Conservation (phyloP, 2,329 filamentous ascomycete species). For the Karstenula rhodostoma region DNA sequence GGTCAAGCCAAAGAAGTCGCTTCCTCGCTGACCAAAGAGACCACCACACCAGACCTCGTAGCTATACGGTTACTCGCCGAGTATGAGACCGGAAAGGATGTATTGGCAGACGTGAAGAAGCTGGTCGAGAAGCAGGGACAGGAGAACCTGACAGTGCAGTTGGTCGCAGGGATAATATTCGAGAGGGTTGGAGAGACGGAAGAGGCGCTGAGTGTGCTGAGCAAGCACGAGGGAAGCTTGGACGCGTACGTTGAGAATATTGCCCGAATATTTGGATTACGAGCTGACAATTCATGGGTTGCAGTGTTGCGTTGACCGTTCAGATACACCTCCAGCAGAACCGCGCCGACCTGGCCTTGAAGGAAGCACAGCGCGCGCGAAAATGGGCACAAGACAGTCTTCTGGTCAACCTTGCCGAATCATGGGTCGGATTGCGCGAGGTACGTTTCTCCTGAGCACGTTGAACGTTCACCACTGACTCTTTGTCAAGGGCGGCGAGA, state of each 20-base stretch:
- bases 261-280: conserved; percentile 14
- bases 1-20: conserved; percentile 79
- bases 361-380: conserved; percentile 85
- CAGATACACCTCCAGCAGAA: conserved; percentile 95
- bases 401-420: conserved; percentile 92
- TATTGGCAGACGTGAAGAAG: conserved; percentile 69
- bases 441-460: conserved; percentile 60
- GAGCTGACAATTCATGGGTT: neutral
- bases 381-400: conserved; percentile 96
- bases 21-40: conserved; percentile 69
- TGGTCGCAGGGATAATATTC: conserved; percentile 82
- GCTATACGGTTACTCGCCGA: conserved; percentile 81
- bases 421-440: conserved; percentile 89
- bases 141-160: conserved; percentile 77
- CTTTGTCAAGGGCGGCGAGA: conserved; percentile 78
- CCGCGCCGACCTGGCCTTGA: conserved; percentile 85
- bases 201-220: conserved; percentile 80
- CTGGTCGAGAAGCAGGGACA: conserved; percentile 73
- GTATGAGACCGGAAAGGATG: conserved; percentile 55
- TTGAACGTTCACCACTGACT: conserved; percentile 29
- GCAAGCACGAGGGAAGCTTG: conserved; percentile 82
- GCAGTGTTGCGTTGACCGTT: conserved; percentile 82
- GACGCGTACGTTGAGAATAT: conserved; percentile 65
- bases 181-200: conserved; percentile 83
- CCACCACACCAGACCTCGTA: conserved; percentile 70